Percentiles rank a stretch among this genome's conserved stretches.
phyloP scores from a whole-genome alignment of 169 alveolate species.

The Cryptosporidium bovis region DNA sequence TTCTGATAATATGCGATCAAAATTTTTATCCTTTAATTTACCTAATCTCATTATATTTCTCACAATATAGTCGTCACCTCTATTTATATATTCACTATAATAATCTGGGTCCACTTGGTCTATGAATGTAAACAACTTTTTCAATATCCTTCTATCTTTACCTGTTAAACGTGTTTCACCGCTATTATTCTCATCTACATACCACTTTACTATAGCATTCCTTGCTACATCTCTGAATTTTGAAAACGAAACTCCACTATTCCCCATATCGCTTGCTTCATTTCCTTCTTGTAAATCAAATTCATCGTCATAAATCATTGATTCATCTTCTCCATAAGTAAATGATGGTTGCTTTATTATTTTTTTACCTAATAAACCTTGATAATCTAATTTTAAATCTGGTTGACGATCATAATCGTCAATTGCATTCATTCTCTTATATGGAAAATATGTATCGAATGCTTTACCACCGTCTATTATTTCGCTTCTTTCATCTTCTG shows the following conservation, averaged over 20 bases:
- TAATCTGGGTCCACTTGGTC: slow-evolving; percentile 32
- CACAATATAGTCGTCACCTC: slow-evolving; percentile 61
- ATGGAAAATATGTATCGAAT: slow-evolving; percentile 13
- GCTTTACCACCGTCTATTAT: background rate
- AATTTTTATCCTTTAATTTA: slow-evolving; percentile 22
- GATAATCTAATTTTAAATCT: slow-evolving; percentile 17
- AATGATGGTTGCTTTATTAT: slow-evolving; percentile 28
- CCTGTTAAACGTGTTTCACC: slow-evolving; percentile 52
- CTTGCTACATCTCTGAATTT: slow-evolving; percentile 60
- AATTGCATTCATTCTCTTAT: background rate
- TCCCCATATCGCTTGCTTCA: background rate
- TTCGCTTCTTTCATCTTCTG: slow-evolving; percentile 33
- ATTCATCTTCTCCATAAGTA: slow-evolving; percentile 16
- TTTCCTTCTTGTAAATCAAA: background rate
- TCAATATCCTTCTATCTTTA: slow-evolving; percentile 28
- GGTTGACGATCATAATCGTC: background rate
- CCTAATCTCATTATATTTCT: slow-evolving; percentile 41
- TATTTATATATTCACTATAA: slow-evolving; percentile 13
- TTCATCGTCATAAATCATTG: background rate
- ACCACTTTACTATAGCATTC: slow-evolving; percentile 49
- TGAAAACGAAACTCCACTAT: slow-evolving; percentile 6
- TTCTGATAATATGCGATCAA: slow-evolving; percentile 11
- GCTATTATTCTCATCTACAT: slow-evolving; percentile 17
- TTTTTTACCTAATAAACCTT: slow-evolving; percentile 52
- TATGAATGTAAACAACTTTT: slow-evolving; percentile 22